These are phyloP conservation scores for Thalassiosira mediterranea DNA, from an alignment of 352 stramenopile genomes.

Conservation along the genomic window DNA sequence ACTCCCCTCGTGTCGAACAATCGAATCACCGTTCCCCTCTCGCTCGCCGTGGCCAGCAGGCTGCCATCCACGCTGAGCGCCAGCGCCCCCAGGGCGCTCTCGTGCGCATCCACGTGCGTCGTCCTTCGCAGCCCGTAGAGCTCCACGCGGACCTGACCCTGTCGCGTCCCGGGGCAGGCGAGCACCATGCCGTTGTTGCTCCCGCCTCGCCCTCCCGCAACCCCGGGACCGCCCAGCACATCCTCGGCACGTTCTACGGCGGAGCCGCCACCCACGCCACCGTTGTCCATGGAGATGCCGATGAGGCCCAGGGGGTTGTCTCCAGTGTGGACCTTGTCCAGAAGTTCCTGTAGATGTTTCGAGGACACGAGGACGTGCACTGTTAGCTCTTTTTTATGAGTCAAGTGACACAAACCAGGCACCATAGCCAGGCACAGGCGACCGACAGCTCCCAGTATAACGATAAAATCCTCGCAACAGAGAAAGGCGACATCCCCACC, in stretches of 20 bases:
- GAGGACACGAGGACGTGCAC: too few relatives aligned
- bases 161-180: slow-evolving; percentile 91
- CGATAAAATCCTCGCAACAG: too few relatives aligned
- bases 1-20: slow-evolving; percentile 94
- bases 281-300: slow-evolving; percentile 90
- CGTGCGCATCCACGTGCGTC: slow-evolving; percentile 94
- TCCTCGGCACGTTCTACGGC: slow-evolving; percentile 16
- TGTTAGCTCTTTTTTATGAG: too few relatives aligned
- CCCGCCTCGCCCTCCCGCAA: not conserved
- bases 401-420: too few relatives aligned
- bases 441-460: too few relatives aligned
- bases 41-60: slow-evolving; percentile 93
- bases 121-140: slow-evolving; percentile 95
- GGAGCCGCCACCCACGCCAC: slow-evolving; percentile 36
- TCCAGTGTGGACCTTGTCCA: slow-evolving; percentile 99
- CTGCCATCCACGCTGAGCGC: slow-evolving; percentile 93
- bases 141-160: slow-evolving; percentile 92
- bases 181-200: slow-evolving; percentile 88
- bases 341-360: too few relatives aligned
- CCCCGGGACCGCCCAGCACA: slow-evolving; percentile 11
- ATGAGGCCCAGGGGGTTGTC: slow-evolving; percentile 95
- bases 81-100: slow-evolving; percentile 86
- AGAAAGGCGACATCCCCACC: too few relatives aligned
- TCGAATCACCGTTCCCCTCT: slow-evolving; percentile 97
- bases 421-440: too few relatives aligned